Percentiles rank a stretch among this genome's conserved stretches.
Conservation (phyloP, 768 basidiomycete species). For the Leucocoprinus sp. region DNA sequence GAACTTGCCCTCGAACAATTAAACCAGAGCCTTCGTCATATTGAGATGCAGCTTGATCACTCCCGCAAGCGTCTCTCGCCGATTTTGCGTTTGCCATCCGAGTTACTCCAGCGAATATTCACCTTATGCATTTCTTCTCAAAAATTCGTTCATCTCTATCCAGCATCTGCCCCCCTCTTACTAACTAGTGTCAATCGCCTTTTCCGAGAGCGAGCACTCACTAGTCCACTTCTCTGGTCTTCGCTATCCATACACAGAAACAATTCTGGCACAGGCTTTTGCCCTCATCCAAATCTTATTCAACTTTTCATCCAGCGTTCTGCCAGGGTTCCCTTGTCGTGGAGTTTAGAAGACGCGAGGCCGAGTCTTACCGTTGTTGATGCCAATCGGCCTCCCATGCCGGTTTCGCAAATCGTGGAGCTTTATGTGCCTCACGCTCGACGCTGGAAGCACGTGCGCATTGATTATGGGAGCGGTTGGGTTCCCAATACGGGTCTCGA, state of each 20-base stretch:
- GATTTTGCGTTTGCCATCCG: slow-evolving; percentile 5
- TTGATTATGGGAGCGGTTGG: slow-evolving; percentile 18
- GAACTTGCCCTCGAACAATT: slow-evolving; percentile 3
- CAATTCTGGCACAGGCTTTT: slow-evolving; percentile 8
- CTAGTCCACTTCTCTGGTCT: slow-evolving; percentile 17
- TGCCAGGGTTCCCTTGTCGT: slow-evolving; percentile 18
- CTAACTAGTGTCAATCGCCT: slow-evolving; percentile 11
- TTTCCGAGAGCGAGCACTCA: slow-evolving; percentile 12
- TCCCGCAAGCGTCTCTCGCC: slow-evolving; percentile 11
- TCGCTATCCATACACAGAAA: slow-evolving; percentile 15
- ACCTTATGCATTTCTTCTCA: slow-evolving; percentile 10
- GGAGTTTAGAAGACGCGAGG: slow-evolving; percentile 17
- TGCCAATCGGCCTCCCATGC: slow-evolving; percentile 11
- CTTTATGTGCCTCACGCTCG: slow-evolving; percentile 19
- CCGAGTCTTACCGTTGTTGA: slow-evolving; percentile 11
- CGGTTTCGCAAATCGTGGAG: slow-evolving; percentile 16
- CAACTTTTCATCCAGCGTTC: slow-evolving; percentile 21
- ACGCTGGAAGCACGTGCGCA: slow-evolving; percentile 19
- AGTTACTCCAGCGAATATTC: slow-evolving; percentile 8
- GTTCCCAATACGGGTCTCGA: slow-evolving; percentile 13
- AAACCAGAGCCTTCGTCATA: neutral
- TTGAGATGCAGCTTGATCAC: slow-evolving; percentile 10
- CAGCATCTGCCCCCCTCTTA: slow-evolving; percentile 9
- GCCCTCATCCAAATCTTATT: slow-evolving; percentile 9
- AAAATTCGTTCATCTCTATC: slow-evolving; percentile 9